Evolutionary conservation across 176 grass and related monocot genomes (phyloP), one percentile per base, ranked within the genome.

Genomic region (Poa annua): DNA sequence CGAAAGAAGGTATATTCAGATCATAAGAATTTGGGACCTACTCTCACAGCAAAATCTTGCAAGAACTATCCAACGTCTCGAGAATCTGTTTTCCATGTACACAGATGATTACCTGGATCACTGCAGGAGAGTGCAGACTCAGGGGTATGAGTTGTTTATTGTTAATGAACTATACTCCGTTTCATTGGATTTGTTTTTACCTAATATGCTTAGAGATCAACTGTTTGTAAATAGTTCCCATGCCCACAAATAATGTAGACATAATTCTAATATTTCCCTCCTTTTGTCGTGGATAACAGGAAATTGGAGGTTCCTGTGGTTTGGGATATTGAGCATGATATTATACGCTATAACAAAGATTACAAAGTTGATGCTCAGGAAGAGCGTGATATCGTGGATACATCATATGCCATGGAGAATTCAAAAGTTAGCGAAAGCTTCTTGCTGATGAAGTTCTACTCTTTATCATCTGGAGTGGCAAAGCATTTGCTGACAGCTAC

Each of bases 381-480:
- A 52, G 51, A 90, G 49, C 73, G 85, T 36, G 54, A 57, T 57
- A 41, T 79, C n/a, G 35, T 78, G 48, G 74, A 84, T 34, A 42
- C 67, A 66, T 74, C 82, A 48, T 44, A 50, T 35, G 59, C 74
- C 10, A 67, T 92, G 71, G 94, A 97, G 50, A 86, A 94, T 59
- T 90, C 91, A 35, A 92, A 90, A 92, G 94, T 97, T 52, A 92
- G 60, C 14, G 94, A 97, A 52, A 97, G 94, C 63, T 86, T 97
- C 66, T 68, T 97, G 47, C 80, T 97, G 29, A 92, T 97, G 94
- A 97, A 91, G 48, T 97, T 97, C 79, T 97, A 94, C 80, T 87
- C 91, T 10, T 49, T 97, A 79, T 97, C 94, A 45, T 90, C 92
- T 26, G 89, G 91, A 26, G 48, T 94, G 52, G 83, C 76, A 71